Base-by-base conservation (phyloP, 306 rosid genomes). In the Castanea crenata region DNA sequence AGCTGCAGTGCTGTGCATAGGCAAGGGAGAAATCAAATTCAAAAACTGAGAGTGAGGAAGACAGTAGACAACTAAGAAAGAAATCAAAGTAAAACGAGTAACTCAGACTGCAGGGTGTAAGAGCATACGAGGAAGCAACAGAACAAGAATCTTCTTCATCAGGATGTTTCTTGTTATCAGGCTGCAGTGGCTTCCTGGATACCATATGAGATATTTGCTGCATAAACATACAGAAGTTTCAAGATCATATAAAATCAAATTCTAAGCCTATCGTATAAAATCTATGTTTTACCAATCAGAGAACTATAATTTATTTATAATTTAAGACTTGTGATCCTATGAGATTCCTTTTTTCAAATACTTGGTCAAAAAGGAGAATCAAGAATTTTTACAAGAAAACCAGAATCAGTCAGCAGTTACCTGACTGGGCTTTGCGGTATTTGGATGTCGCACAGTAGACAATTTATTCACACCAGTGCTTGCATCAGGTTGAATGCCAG, bases 101-200 rank as follows among this genome's bases (percentile, higher is more conserved):
- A 79, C 29, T 77, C 70, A 29, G 57, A 73, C 59, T 49, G 65
- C 57, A 88, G 79, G 80, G 69, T 55, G 59, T 71, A 69, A 79
- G 73, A 92, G 93, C 92, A 88, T 95, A 93, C 98, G 88, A 55
- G 76, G 99, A 92, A 83, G 81, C 78, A 75, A 90, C 94, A 74
- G 98, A 93, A 77, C 96, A 93, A 73, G 92, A 77, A 84, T 96
- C 99, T 3, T 93, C 99, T 80, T 96, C 98, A 74, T 93, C 98
- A 78, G 90, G 86, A 88, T 84, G 96, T 86, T 91, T 91, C 90
- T 88, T 96, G 89, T 87, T 90, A 83, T 86, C 88, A 65, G 97
- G 92, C 76, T 90, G 92, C 86, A 91, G 71, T 29, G 93, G 94
- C 87, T 88, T 93, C 83, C 93, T 87, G 71, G 87, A 71, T 61